Evolutionary conservation across 257 asterid species (phyloP).

Genomic region (Jasminum sambac): DNA sequence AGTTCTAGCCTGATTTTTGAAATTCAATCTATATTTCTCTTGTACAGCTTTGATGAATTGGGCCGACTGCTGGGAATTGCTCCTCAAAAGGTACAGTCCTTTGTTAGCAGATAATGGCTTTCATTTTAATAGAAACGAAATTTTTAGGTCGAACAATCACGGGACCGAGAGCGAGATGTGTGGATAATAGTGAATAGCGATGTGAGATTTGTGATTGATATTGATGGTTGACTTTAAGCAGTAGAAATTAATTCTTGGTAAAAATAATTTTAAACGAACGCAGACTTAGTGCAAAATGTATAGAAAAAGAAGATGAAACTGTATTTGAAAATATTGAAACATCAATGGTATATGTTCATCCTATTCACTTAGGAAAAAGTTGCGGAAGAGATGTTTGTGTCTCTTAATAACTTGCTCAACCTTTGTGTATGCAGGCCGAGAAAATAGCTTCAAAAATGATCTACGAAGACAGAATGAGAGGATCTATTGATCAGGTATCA

Average conservation of each 20-base stretch:
- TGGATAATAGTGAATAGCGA: too few species aligned
- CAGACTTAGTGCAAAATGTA: background rate
- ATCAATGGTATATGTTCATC: background rate
- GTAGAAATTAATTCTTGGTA: too few species aligned
- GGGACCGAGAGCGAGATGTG: too few species aligned
- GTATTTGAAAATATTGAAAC: background rate
- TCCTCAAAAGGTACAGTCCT: slow-evolving; percentile 73
- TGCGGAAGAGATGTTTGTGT: background rate
- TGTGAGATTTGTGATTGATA: too few species aligned
- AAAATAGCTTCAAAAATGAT: slow-evolving; percentile 98
- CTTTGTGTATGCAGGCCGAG: slow-evolving; percentile 70
- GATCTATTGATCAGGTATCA: slow-evolving; percentile 94
- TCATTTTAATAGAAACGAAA: too few species aligned
- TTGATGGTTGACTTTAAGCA: too few species aligned
- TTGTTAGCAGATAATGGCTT: slow-evolving; percentile 16
- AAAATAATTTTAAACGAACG: too few species aligned
- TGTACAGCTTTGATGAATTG: slow-evolving; percentile 80
- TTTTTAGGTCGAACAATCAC: too few species aligned
- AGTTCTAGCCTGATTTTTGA: slow-evolving; percentile 15
- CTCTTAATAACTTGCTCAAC: background rate
- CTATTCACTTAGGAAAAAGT: background rate
- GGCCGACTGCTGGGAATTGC: slow-evolving; percentile 96
- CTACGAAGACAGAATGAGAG: slow-evolving; percentile 94
- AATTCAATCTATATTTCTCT: slow-evolving; percentile 19
- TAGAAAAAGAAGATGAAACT: slow-evolving; percentile 12